These are phyloP conservation scores for Brassica incana DNA, from an alignment of 345 rosid genomes.

Conservation along the genomic window DNA sequence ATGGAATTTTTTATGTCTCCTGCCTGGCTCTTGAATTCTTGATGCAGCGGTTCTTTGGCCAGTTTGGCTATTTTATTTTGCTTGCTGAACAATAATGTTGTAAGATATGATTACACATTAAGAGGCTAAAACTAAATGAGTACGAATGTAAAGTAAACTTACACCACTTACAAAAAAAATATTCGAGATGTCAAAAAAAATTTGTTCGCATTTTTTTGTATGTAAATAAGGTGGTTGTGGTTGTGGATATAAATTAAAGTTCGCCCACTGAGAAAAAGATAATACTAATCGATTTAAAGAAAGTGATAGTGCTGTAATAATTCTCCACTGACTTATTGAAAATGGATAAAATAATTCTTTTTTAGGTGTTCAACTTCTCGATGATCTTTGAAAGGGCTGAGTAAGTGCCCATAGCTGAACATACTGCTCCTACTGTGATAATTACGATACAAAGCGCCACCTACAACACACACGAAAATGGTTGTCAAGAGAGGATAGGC, in stretches of 20 bases:
- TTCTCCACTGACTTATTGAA: neutral
- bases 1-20: neutral
- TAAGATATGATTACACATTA: neutral
- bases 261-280: neutral
- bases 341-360: neutral
- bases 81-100: neutral
- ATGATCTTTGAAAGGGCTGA: slow-evolving; percentile 70
- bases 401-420: slow-evolving; percentile 65
- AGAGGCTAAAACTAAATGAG: neutral
- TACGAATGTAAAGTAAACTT: neutral
- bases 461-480: slow-evolving; percentile 36
- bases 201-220: neutral
- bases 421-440: slow-evolving; percentile 64
- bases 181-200: neutral
- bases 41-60: neutral
- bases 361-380: slow-evolving; percentile 49
- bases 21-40: neutral
- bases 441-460: slow-evolving; percentile 52
- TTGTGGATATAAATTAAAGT: neutral
- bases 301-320: neutral
- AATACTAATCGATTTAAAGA: neutral
- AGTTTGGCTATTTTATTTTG: neutral
- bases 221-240: neutral
- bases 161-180: neutral
- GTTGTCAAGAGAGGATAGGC: neutral